Evolutionary conservation across 2,329 filamentous ascomycete genomes (phyloP).

Genomic region (Blumeria hordei): DNA sequence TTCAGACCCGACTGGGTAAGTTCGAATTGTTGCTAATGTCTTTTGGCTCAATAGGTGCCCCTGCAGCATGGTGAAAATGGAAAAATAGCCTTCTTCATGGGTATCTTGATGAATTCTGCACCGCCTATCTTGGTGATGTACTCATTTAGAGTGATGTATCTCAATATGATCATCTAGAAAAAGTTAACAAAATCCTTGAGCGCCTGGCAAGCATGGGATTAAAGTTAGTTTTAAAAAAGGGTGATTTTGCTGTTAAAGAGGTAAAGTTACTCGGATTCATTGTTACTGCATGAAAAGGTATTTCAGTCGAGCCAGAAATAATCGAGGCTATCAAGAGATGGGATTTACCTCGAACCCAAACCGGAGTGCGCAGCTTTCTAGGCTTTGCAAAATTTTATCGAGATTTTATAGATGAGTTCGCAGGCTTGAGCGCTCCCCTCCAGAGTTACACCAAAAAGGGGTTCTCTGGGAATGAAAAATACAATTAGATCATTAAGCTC

Average conservation of each 20-base stretch:
- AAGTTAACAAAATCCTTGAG: neutral
- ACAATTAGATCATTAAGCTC: neutral
- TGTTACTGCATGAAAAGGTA: neutral
- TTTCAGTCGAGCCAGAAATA: neutral
- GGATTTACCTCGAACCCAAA: neutral
- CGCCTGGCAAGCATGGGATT: neutral
- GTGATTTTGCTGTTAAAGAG: neutral
- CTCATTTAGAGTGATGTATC: neutral
- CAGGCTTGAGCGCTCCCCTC: neutral
- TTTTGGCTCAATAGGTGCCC: neutral
- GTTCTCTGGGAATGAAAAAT: neutral
- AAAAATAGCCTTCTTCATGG: neutral
- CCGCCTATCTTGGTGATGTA: neutral
- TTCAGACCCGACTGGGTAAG: neutral
- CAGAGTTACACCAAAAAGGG: neutral
- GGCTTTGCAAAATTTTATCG: neutral
- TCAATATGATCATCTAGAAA: neutral
- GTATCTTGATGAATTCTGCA: neutral
- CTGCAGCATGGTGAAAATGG: neutral
- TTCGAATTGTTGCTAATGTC: neutral
- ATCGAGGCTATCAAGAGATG: neutral
- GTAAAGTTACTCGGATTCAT: neutral
- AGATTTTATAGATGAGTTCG: neutral
- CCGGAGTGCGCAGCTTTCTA: neutral
- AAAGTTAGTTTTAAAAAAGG: neutral